phyloP scores from a whole-genome alignment of 768 basidiomycete species.

The Lactarius vividus region DNA sequence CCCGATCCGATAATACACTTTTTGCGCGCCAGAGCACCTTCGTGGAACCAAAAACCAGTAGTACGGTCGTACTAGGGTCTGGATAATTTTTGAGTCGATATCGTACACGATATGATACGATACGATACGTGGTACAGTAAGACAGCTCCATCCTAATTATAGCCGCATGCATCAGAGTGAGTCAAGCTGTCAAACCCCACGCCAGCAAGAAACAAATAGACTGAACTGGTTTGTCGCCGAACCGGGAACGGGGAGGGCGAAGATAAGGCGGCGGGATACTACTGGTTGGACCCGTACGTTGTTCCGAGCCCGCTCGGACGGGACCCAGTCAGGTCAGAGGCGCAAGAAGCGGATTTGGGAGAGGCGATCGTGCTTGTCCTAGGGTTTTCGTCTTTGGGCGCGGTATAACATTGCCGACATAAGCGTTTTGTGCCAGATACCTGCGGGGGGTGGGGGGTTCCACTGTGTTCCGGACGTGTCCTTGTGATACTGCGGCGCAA shows the following conservation, averaged over 20 bases:
- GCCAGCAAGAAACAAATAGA: not conserved
- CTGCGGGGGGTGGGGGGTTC: not conserved
- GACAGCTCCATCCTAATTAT: not conserved
- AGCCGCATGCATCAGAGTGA: not conserved
- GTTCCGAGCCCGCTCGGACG: not conserved
- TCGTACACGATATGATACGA: not conserved
- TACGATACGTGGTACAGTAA: not conserved
- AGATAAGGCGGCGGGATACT: not conserved
- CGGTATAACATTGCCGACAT: not conserved
- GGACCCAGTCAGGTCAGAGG: not conserved
- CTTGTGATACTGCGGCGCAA: not conserved
- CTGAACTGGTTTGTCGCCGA: not conserved
- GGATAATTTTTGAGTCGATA: not conserved
- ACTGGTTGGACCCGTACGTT: not conserved
- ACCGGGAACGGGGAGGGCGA: not conserved
- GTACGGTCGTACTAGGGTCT: not conserved
- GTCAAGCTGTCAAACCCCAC: not conserved
- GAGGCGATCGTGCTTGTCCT: not conserved
- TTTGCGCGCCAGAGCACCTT: not conserved
- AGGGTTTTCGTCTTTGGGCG: not conserved
- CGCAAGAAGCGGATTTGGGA: not conserved
- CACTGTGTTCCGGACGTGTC: not conserved
- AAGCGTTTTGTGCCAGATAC: not conserved
- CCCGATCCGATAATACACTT: not conserved
- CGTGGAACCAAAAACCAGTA: not conserved